Evolutionary conservation across 202 grass and related monocot species (phyloP), one percentile per base, ranked within the genome.

Genomic region (Saccharum hybrid): DNA sequence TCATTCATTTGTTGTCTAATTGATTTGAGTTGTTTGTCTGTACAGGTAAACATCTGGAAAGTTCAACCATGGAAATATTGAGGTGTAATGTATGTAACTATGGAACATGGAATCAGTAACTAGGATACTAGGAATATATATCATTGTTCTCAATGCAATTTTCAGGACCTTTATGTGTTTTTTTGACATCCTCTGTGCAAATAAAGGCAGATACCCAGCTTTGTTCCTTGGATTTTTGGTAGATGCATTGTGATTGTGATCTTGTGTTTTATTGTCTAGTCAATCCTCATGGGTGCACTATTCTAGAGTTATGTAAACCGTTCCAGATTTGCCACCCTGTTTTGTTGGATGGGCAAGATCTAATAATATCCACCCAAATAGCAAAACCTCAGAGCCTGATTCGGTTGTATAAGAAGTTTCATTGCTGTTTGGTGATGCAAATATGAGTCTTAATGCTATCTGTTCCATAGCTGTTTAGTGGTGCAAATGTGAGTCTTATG

Each of bases 21-120:
- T 60, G 16, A 43, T 12, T 75, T 38, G 1, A 77, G 51, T 63
- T 85, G 2, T 52, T 52, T 52, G 39, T 18, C 6, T 37, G 5
- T 78, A 10, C 31, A 79, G 75, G 67, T 63, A 38, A 48, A 23
- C 37, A 63, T 49, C 12, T 51, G 40, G 21, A 38, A 71, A 38
- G n/a, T 42, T 63, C 13, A n/a, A 21, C 36, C 37, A 18, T 68
- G 37, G 11, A 61, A 26, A 75, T 45, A 26, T 72, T 16, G 10
- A 46, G 26, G 21, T 63, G 38, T 56, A 56, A 57, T 57, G 49
- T 54, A 57, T 54, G 51, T 40, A 46, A 46, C 51, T 13, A 30
- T 31, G 8, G 22, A 69, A 45, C 6, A 57, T 9, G 46, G 7
- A 49, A 13, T 38, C 2, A 3, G 49, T 30, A 69, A 21, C 45